Conservation (phyloP, 306 rosid genomes). For the Trifolium fragiferum region DNA sequence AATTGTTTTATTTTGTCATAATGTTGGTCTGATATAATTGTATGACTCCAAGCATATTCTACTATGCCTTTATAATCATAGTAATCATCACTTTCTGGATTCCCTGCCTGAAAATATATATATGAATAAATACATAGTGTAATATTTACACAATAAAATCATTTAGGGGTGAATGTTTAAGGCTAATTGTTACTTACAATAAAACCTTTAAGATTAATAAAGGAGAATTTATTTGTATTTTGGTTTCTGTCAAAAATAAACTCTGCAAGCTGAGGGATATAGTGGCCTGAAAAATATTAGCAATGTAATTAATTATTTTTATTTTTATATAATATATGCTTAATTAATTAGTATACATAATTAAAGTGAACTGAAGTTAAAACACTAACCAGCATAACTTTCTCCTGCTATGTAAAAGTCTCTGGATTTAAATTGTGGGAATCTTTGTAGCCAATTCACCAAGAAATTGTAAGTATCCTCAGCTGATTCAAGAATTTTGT, state of each 20-base stretch:
- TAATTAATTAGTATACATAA: too few species aligned
- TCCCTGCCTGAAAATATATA: constrained; percentile 50
- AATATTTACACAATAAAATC: constrained; percentile 11
- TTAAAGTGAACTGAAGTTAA: too few species aligned
- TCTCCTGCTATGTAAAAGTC: constrained; percentile 66
- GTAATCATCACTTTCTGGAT: constrained; percentile 57
- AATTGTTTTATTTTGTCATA: constrained; percentile 54
- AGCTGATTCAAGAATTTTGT: constrained; percentile 43
- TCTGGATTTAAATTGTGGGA: constrained; percentile 55
- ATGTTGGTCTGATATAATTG: constrained; percentile 58
- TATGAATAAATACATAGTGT: not conserved
- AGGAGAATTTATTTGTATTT: constrained; percentile 44
- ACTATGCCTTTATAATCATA: constrained; percentile 54
- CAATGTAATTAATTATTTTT: not conserved
- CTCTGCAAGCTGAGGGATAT: constrained; percentile 65
- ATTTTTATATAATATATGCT: not conserved
- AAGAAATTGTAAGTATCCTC: constrained; percentile 67
- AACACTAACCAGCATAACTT: constrained; percentile 59
- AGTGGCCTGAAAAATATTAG: constrained; percentile 52
- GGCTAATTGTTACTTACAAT: constrained; percentile 50
- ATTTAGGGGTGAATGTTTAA: not conserved
- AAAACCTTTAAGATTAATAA: constrained; percentile 61
- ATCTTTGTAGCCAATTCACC: constrained; percentile 63
- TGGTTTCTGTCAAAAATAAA: constrained; percentile 56
- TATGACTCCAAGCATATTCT: constrained; percentile 73